Conservation (phyloP, 805 yeast species). For the Wickerhamomyces strasburgensis region DNA sequence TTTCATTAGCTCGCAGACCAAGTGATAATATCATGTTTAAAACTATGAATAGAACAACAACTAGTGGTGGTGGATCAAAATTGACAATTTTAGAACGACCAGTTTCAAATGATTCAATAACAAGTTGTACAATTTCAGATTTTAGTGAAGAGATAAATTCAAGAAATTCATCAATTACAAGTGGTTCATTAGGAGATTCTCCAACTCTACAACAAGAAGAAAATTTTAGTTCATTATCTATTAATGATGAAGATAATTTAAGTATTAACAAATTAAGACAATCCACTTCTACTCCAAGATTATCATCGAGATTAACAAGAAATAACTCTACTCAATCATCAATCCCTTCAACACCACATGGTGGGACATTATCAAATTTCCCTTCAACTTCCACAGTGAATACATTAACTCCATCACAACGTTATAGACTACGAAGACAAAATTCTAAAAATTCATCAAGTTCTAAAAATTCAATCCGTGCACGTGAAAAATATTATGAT, state of each 20-base stretch:
- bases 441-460: slow-evolving; percentile 31
- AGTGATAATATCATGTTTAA: slow-evolving; percentile 20
- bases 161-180: slow-evolving; percentile 25
- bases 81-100: slow-evolving; percentile 23
- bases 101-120: slow-evolving; percentile 26
- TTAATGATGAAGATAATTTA: too few species aligned
- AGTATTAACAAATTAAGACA: too few species aligned
- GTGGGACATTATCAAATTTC: neutral
- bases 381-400: slow-evolving; percentile 15
- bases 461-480: slow-evolving; percentile 28
- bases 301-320: too few species aligned
- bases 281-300: slow-evolving; percentile 1
- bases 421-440: slow-evolving; percentile 34
- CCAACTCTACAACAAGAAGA: slow-evolving; percentile 10
- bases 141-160: slow-evolving; percentile 17
- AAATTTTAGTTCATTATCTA: too few species aligned
- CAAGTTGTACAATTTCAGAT: slow-evolving; percentile 19
- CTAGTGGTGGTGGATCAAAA: too few species aligned
- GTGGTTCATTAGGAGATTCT: slow-evolving; percentile 18
- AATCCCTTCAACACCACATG: too few species aligned
- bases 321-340: too few species aligned
- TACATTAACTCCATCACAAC: slow-evolving; percentile 38
- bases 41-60: slow-evolving; percentile 4
- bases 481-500: slow-evolving; percentile 35
- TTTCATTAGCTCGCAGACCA: slow-evolving; percentile 20